phyloP scores from a whole-genome alignment of 1,139 yeast genomes.

The Kodamaea alishanica region DNA sequence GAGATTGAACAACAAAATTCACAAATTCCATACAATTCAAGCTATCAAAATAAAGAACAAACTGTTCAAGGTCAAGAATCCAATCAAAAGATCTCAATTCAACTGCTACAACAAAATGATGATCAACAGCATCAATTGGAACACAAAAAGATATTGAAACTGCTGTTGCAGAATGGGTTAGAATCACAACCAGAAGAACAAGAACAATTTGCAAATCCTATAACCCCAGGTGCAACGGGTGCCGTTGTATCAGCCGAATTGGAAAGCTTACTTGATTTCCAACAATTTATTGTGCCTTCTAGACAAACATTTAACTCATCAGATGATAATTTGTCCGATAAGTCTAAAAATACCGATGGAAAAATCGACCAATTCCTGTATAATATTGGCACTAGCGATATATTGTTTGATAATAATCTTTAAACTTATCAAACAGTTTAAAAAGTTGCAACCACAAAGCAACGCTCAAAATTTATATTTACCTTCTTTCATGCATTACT shows the following conservation, averaged over 20 bases:
- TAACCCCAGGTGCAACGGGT: background rate
- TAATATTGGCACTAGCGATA: conserved; percentile 20
- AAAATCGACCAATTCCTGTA: conserved; percentile 19
- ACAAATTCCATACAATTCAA: too few relatives aligned
- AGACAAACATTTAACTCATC: conserved; percentile 7
- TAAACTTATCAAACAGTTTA: conserved; percentile 2
- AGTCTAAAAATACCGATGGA: conserved; percentile 11
- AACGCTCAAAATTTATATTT: too few relatives aligned
- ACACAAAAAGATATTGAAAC: background rate
- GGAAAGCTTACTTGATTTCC: conserved; percentile 19
- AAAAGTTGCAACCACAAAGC: background rate
- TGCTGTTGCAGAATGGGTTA: background rate
- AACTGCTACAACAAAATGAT: background rate
- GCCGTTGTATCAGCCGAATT: conserved; percentile 8
- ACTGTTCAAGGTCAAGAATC: background rate
- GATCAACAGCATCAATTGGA: background rate
- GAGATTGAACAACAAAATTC: too few relatives aligned
- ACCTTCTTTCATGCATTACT: too few relatives aligned
- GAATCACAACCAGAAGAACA: too few relatives aligned
- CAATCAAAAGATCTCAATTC: background rate
- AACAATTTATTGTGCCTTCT: conserved; percentile 20
- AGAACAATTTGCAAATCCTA: background rate
- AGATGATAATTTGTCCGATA: conserved; percentile 11
- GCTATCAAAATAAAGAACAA: too few relatives aligned
- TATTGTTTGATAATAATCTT: conserved; percentile 19